phyloP scores from a whole-genome alignment of 1,284 basidiomycete genomes.

The Boletus sp. region DNA sequence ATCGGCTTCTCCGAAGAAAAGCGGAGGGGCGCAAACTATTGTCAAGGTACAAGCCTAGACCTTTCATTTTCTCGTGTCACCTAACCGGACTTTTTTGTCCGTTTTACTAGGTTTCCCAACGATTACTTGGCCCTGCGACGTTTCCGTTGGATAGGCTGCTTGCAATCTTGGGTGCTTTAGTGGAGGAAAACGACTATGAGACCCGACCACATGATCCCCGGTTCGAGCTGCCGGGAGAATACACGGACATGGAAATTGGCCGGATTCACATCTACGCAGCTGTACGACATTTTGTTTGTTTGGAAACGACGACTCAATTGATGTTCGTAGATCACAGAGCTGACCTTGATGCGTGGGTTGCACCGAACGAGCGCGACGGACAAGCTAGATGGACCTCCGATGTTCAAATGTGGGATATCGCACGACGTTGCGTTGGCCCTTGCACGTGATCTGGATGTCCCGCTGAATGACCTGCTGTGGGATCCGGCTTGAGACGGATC shows the following conservation, averaged over 20 bases:
- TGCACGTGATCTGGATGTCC: conserved; percentile 59
- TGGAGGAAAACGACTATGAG: conserved; percentile 78
- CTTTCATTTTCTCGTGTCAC: neutral
- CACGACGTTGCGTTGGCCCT: conserved; percentile 60
- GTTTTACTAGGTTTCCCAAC: conserved; percentile 61
- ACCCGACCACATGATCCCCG: conserved; percentile 43
- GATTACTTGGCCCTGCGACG: conserved; percentile 73
- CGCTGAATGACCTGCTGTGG: conserved; percentile 70
- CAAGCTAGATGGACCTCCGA: conserved; percentile 62
- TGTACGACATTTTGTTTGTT: conserved; percentile 37
- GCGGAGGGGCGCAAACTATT: conserved; percentile 35
- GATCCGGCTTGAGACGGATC: conserved; percentile 39
- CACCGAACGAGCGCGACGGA: conserved; percentile 65
- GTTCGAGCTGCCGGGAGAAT: conserved; percentile 52
- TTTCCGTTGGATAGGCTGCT: conserved; percentile 83
- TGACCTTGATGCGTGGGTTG: conserved; percentile 65
- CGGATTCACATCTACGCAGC: conserved; percentile 55
- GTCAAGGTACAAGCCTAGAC: conserved; percentile 43
- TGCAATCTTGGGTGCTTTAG: conserved; percentile 77
- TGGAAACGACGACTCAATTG: neutral
- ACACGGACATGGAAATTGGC: conserved; percentile 65
- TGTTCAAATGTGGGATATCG: conserved; percentile 72
- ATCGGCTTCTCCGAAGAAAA: conserved; percentile 40
- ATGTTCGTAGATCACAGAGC: conserved; percentile 58
- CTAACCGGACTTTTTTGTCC: neutral